phyloP scores from a whole-genome alignment of 1,139 yeast species.

The Geotrichum histeridarum region DNA sequence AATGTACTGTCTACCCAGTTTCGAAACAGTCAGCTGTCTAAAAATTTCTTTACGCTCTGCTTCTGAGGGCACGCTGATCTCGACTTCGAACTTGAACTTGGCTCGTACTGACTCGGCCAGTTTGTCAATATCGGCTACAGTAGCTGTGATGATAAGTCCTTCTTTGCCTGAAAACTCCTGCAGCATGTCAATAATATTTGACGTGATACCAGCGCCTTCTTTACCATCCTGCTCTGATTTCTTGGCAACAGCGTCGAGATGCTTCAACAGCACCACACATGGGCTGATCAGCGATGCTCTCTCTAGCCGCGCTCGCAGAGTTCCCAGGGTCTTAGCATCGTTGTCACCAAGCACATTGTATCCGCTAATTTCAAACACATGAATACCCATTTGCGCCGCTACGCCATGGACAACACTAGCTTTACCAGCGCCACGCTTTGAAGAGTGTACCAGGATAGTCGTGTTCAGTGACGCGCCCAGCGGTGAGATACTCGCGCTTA shows the following conservation, averaged over 20 bases:
- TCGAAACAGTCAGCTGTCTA: constrained; percentile 40
- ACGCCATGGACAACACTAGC: constrained; percentile 54
- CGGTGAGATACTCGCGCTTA: constrained; percentile 36
- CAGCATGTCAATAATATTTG: constrained; percentile 57
- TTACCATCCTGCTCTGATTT: constrained; percentile 60
- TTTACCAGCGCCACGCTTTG: constrained; percentile 77
- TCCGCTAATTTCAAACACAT: constrained; percentile 67
- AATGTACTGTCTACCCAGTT: constrained; percentile 21
- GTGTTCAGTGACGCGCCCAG: constrained; percentile 46
- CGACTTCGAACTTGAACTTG: constrained; percentile 69
- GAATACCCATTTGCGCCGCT: constrained; percentile 58
- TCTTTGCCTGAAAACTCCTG: constrained; percentile 47
- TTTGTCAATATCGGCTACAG: constrained; percentile 67
- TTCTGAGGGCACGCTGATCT: constrained; percentile 74
- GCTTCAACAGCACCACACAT: constrained; percentile 57
- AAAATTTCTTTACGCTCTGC: constrained; percentile 64
- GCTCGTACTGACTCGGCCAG: constrained; percentile 64
- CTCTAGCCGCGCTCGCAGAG: constrained; percentile 71
- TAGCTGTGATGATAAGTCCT: constrained; percentile 55
- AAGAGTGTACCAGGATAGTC: constrained; percentile 60
- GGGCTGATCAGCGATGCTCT: constrained; percentile 45
- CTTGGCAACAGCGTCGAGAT: constrained; percentile 68
- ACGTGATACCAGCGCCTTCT: constrained; percentile 52
- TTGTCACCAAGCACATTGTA: constrained; percentile 52
- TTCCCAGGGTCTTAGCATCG: constrained; percentile 75